phyloP scores from a whole-genome alignment of 768 basidiomycete genomes.

The Kockovaella imperatae region DNA sequence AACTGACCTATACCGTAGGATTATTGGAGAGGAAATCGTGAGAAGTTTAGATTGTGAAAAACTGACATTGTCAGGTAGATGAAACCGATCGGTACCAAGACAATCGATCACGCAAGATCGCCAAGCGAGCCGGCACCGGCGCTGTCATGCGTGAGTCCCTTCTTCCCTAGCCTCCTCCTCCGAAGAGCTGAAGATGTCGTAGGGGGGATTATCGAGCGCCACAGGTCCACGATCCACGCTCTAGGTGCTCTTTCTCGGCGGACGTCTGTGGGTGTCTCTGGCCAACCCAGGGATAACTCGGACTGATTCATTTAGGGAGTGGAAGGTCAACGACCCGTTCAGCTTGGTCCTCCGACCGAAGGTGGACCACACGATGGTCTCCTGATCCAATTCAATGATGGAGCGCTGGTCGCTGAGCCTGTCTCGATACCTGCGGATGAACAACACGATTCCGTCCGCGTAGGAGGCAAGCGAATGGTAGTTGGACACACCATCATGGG shows the following conservation, averaged over 20 bases:
- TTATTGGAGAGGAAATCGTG: conserved; percentile 86
- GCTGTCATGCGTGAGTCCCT: conserved; percentile 55
- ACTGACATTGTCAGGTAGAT: conserved; percentile 50
- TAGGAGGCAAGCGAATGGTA: too few relatives aligned
- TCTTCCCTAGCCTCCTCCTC: too few relatives aligned
- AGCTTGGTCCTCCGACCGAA: background rate
- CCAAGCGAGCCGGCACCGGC: conserved; percentile 63
- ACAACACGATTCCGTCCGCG: too few relatives aligned
- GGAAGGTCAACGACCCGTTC: background rate
- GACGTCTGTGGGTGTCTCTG: conserved; percentile 19
- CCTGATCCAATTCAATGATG: conserved; percentile 20
- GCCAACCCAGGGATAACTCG: too few relatives aligned
- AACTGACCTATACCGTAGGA: conserved; percentile 41
- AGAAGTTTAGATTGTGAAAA: conserved; percentile 1
- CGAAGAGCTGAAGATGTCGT: background rate
- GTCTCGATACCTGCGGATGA: conserved; percentile 3
- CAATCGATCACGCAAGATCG: conserved; percentile 69
- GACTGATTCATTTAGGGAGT: too few relatives aligned
- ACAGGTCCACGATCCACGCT: too few relatives aligned
- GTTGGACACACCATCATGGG: too few relatives aligned
- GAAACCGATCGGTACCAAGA: conserved; percentile 87
- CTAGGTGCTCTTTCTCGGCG: conserved; percentile 27
- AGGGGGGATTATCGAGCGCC: conserved; percentile 45
- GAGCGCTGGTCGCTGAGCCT: conserved; percentile 21
- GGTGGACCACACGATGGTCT: conserved; percentile 15